phyloP scores from a whole-genome alignment of 306 rosid genomes.

The Styphnolobium japonicum region DNA sequence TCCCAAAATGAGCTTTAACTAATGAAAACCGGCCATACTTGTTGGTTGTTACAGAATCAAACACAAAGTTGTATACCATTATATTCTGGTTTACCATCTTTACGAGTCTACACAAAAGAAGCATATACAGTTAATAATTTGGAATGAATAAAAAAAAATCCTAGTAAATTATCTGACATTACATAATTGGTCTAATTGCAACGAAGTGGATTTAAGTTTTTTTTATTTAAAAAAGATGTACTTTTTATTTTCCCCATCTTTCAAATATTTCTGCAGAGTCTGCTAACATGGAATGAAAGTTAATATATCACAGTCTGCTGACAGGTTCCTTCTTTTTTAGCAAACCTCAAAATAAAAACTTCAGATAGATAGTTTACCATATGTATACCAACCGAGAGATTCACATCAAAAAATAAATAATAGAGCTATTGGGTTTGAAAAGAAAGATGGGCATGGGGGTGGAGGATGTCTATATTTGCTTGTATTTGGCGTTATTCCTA shows the following conservation, averaged over 20 bases:
- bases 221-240: neutral
- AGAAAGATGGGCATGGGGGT: neutral
- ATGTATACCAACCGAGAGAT: neutral
- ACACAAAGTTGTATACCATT: neutral
- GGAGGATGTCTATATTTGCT: slow-evolving; percentile 8
- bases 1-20: neutral
- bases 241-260: neutral
- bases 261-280: neutral
- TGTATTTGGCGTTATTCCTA: slow-evolving; percentile 35
- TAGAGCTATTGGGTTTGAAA: slow-evolving; percentile 4
- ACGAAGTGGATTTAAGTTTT: neutral
- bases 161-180: neutral
- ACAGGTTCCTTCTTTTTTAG: neutral
- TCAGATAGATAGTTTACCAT: neutral
- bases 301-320: neutral
- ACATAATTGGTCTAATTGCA: neutral
- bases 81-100: neutral
- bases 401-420: neutral
- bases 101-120: neutral
- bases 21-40: neutral
- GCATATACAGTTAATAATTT: neutral
- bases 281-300: neutral
- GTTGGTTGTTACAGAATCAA: neutral
- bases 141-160: neutral
- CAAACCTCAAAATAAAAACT: neutral